These are phyloP conservation scores for Musa beccarii DNA, from an alignment of 176 grass and related monocot species.

Conservation along the genomic window DNA sequence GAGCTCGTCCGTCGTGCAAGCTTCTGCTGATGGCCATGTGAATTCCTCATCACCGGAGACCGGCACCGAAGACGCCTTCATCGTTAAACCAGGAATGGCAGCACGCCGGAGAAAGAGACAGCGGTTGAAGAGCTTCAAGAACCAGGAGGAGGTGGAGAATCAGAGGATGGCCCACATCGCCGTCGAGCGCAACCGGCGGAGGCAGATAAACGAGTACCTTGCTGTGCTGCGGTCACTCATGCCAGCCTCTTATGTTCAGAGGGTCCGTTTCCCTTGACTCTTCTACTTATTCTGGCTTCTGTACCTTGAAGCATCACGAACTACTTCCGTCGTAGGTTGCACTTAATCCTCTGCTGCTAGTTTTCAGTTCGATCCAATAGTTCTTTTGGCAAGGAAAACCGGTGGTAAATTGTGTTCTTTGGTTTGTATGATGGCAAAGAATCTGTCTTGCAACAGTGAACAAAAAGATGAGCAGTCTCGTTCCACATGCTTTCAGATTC, in stretches of 20 bases:
- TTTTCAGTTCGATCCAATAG: too few relatives aligned
- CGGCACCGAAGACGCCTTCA: constrained; percentile 7
- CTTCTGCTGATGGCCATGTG: constrained; percentile 7
- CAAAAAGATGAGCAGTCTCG: constrained; percentile 20
- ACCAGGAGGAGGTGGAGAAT: constrained; percentile 78
- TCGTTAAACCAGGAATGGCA: not conserved
- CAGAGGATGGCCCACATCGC: constrained; percentile 93
- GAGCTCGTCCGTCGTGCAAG: constrained; percentile 29
- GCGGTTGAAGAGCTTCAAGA: constrained; percentile 47
- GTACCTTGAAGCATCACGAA: too few relatives aligned
- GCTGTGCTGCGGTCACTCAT: constrained; percentile 58
- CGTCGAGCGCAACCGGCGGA: constrained; percentile 77
- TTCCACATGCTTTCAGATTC: constrained; percentile 3
- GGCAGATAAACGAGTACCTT: constrained; percentile 88
- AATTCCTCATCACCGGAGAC: constrained; percentile 12
- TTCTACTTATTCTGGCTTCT: not conserved
- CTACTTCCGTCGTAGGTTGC: too few relatives aligned
- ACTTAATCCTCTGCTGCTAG: too few relatives aligned
- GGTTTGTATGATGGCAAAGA: constrained; percentile 16
- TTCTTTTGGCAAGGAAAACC: not conserved
- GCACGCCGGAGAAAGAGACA: constrained; percentile 48
- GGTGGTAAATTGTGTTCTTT: not conserved
- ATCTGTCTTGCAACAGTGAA: constrained; percentile 2
- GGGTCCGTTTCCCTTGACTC: constrained; percentile 26
- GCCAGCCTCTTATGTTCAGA: constrained; percentile 69